These are phyloP conservation scores for Yamadazyma sp. DNA, from an alignment of 805 yeast species.

Conservation along the genomic window DNA sequence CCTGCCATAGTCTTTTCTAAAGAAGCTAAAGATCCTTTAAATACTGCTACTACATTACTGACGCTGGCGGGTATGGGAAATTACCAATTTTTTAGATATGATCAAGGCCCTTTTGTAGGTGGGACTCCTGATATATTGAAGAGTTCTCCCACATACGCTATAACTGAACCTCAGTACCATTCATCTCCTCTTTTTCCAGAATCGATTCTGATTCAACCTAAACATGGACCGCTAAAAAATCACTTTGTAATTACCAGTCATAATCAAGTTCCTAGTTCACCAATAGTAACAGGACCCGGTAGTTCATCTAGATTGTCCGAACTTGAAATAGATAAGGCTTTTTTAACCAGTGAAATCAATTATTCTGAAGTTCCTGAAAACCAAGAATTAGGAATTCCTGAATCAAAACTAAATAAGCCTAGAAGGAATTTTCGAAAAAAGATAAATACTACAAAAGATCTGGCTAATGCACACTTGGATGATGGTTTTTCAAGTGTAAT, in stretches of 20 bases:
- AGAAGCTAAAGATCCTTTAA: not conserved
- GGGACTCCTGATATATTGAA: constrained; percentile 1
- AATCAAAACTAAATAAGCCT: too few species aligned
- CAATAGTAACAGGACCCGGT: too few species aligned
- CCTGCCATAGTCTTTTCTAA: constrained; percentile 2
- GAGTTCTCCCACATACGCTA: not conserved
- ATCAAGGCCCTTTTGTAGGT: not conserved
- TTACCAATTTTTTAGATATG: not conserved
- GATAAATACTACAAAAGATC: too few species aligned
- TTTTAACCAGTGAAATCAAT: constrained; percentile 18
- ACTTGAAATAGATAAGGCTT: constrained; percentile 19
- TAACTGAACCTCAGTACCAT: not conserved
- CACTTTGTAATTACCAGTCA: too few species aligned
- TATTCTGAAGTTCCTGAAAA: too few species aligned
- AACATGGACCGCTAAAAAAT: too few species aligned
- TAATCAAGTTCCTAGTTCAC: too few species aligned
- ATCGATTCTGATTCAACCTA: too few species aligned
- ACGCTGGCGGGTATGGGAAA: not conserved
- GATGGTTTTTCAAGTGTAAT: too few species aligned
- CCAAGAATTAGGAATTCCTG: too few species aligned
- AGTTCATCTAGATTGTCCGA: not conserved
- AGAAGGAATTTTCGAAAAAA: too few species aligned
- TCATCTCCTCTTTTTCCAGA: constrained; percentile 1
- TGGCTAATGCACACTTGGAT: too few species aligned
- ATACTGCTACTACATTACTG: not conserved